Percentiles rank a stretch among this genome's conserved stretches.
phyloP scores from a whole-genome alignment of 306 rosid genomes.

The Clitoria ternatea region DNA sequence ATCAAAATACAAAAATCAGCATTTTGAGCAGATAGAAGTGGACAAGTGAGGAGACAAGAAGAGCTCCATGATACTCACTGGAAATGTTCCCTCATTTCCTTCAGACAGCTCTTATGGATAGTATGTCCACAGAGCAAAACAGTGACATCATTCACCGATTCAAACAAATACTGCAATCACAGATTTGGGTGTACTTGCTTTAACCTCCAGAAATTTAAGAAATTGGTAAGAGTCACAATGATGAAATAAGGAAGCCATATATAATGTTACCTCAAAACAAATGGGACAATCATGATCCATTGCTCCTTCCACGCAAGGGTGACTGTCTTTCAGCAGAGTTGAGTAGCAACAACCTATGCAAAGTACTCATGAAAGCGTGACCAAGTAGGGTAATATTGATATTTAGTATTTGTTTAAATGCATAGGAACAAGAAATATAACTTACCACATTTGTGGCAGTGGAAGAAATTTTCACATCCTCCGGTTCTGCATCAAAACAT shows the following conservation, averaged over 20 bases:
- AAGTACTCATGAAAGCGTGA: neutral
- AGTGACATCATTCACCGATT: conserved; percentile 53
- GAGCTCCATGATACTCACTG: conserved; percentile 48
- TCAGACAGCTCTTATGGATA: conserved; percentile 64
- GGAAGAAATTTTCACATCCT: conserved; percentile 72
- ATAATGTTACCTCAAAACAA: conserved; percentile 75
- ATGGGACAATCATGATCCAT: conserved; percentile 94
- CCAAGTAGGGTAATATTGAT: neutral
- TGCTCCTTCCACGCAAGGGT: conserved; percentile 92
- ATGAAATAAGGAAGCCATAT: neutral
- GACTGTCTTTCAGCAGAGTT: conserved; percentile 51
- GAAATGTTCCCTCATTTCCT: conserved; percentile 77
- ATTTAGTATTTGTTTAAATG: neutral
- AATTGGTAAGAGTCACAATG: neutral
- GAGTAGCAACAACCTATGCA: conserved; percentile 81
- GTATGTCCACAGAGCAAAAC: conserved; percentile 90
- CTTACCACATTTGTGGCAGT: conserved; percentile 86
- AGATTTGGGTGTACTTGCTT: conserved; percentile 1
- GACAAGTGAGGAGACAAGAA: neutral
- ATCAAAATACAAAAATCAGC: neutral
- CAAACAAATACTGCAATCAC: conserved; percentile 71
- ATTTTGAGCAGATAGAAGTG: neutral
- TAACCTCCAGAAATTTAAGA: conserved; percentile 2
- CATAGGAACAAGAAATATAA: neutral
- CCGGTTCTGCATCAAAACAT: conserved; percentile 56